phyloP scores from a whole-genome alignment of 805 yeast genomes.

The Saccharomycopsis microspora region DNA sequence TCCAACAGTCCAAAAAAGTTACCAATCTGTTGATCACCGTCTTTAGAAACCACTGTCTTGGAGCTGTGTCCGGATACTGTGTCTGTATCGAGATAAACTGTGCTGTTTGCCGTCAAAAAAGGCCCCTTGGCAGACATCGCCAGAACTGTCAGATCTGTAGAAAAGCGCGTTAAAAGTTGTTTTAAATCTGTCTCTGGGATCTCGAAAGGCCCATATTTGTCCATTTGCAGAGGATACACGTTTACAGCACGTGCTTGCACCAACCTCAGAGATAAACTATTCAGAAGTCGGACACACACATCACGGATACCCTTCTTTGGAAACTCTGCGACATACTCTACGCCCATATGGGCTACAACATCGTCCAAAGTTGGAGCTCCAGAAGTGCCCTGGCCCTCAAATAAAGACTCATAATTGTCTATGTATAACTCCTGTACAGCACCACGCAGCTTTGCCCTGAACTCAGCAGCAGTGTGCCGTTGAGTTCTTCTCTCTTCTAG shows the following conservation, averaged over 20 bases:
- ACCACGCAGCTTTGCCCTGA: conserved; percentile 5
- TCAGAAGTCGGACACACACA: neutral
- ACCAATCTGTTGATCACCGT: neutral
- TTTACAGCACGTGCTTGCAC: no score
- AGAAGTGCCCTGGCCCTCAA: neutral
- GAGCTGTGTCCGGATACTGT: neutral
- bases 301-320: conserved; percentile 1
- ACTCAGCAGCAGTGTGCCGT: neutral
- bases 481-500: neutral
- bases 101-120: neutral
- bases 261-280: conserved; percentile 1
- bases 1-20: neutral
- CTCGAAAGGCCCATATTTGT: neutral
- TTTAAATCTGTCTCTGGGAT: no score
- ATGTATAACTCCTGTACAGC: conserved; percentile 6
- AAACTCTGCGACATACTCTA: neutral
- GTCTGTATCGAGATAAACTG: conserved; percentile 4
- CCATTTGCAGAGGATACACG: neutral
- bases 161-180: no score
- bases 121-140: conserved; percentile 2
- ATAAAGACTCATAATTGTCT: conserved; percentile 4
- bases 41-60: neutral
- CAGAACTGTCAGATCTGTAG: no score
- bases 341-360: neutral
- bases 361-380: neutral